Evolutionary conservation across 768 basidiomycete genomes (phyloP).

Genomic region (Tephrocybe sp.): DNA sequence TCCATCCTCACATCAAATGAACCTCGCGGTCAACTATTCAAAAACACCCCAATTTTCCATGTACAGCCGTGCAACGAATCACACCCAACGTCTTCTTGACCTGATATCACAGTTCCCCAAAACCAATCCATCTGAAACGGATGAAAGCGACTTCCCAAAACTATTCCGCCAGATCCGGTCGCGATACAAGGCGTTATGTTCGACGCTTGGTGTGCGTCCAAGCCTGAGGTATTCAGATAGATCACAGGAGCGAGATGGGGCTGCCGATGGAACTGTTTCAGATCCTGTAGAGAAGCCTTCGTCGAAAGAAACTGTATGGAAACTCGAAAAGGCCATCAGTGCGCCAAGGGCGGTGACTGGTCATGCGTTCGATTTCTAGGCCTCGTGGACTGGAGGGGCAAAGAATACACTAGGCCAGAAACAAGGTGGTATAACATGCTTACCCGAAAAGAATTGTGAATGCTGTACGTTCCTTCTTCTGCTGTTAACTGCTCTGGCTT

Average conservation of each 20-base stretch:
- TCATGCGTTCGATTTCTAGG: constrained; percentile 14
- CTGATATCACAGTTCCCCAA: constrained; percentile 75
- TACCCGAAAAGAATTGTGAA: too few species aligned
- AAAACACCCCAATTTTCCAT: background rate
- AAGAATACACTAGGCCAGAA: too few species aligned
- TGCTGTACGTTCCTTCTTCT: too few species aligned
- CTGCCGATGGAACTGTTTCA: constrained; percentile 8
- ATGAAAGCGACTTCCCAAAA: constrained; percentile 65
- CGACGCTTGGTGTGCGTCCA: constrained; percentile 66
- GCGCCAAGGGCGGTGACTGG: constrained; percentile 5
- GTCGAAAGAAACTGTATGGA: constrained; percentile 7
- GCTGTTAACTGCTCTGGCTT: too few species aligned
- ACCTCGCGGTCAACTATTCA: background rate
- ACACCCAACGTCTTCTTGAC: constrained; percentile 67
- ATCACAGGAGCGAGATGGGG: constrained; percentile 20
- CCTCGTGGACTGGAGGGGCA: too few species aligned
- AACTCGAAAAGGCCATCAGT: constrained; percentile 9
- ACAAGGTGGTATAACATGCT: too few species aligned
- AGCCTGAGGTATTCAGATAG: constrained; percentile 33
- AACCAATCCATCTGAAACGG: constrained; percentile 60
- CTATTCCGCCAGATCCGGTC: constrained; percentile 85
- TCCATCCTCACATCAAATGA: too few species aligned
- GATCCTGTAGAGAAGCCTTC: constrained; percentile 6
- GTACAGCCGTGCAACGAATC: constrained; percentile 54
- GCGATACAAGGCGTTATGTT: constrained; percentile 83